phyloP scores from a whole-genome alignment of 495 filamentous ascomycete genomes.

The Hypoxylon cercidicola region DNA sequence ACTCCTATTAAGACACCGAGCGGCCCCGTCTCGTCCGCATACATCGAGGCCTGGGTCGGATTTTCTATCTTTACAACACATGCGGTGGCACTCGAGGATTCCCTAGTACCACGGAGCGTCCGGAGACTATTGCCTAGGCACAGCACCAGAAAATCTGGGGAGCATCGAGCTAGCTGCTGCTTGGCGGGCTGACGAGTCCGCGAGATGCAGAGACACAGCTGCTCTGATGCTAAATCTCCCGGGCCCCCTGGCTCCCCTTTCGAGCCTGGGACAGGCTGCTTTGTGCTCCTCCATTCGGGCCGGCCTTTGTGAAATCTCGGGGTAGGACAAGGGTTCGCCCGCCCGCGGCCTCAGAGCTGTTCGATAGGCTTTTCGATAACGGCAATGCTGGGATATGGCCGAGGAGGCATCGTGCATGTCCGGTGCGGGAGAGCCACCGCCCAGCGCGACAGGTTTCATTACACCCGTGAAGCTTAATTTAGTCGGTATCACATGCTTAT shows the following conservation, averaged over 20 bases:
- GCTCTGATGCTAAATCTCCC: constrained; percentile 7
- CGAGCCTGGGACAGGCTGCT: constrained; percentile 17
- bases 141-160: constrained; percentile 5
- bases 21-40: constrained; percentile 22
- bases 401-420: constrained; percentile 11
- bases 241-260: constrained; percentile 6
- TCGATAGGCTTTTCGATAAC: constrained; percentile 18
- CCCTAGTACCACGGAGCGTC: constrained; percentile 13
- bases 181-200: constrained; percentile 1
- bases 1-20: constrained; percentile 41
- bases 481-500: constrained; percentile 23
- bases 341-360: constrained; percentile 26
- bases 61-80: constrained; percentile 26
- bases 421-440: constrained; percentile 9
- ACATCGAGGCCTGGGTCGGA: constrained; percentile 19
- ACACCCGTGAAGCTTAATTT: constrained; percentile 17
- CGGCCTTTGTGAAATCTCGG: constrained; percentile 39
- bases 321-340: constrained; percentile 36
- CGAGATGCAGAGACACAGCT: constrained; percentile 9
- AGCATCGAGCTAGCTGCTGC: constrained; percentile 8
- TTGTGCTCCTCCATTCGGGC: constrained; percentile 34
- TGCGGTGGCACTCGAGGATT: constrained; percentile 21
- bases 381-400: constrained; percentile 1
- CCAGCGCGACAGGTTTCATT: constrained; percentile 14
- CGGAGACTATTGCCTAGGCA: constrained; percentile 6